phyloP scores from a whole-genome alignment of 306 rosid genomes.

The Pueraria montana region DNA sequence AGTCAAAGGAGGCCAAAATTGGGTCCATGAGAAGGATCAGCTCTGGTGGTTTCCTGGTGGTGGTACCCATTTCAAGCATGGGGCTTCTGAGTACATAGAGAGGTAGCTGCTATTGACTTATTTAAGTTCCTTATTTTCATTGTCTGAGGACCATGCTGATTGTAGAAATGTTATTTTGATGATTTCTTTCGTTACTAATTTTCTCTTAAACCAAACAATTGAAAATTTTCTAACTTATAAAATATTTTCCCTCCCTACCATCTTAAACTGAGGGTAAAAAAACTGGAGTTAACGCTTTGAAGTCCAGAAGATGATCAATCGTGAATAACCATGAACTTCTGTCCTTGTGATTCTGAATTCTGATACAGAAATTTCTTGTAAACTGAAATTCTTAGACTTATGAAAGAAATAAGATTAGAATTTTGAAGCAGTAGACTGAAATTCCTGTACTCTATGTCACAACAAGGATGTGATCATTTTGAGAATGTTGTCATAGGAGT shows the following conservation, averaged over 20 bases:
- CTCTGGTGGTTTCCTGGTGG: slow-evolving; percentile 99
- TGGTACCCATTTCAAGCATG: slow-evolving; percentile 97
- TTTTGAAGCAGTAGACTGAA: slow-evolving; percentile 15
- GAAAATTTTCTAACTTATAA: not conserved
- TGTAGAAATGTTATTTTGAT: not conserved
- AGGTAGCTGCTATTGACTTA: slow-evolving; percentile 58
- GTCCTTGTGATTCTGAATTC: not conserved
- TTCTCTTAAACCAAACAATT: not conserved
- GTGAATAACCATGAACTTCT: not conserved
- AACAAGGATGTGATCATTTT: not conserved
- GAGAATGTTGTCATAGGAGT: not conserved
- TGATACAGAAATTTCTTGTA: not conserved
- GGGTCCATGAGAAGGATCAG: slow-evolving; percentile 87
- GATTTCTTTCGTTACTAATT: not conserved
- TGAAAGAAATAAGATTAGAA: not conserved
- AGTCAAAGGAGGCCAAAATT: slow-evolving; percentile 98
- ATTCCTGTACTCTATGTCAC: slow-evolving; percentile 1
- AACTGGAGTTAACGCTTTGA: not conserved
- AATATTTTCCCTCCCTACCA: not conserved
- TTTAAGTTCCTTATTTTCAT: slow-evolving; percentile 17
- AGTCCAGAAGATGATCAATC: not conserved
- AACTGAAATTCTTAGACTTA: not conserved
- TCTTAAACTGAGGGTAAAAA: not conserved
- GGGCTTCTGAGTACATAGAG: slow-evolving; percentile 88
- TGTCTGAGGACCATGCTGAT: slow-evolving; percentile 12